Evolutionary conservation across 2,329 filamentous ascomycete species (phyloP).

Genomic region (Fusarium sarcochroum): DNA sequence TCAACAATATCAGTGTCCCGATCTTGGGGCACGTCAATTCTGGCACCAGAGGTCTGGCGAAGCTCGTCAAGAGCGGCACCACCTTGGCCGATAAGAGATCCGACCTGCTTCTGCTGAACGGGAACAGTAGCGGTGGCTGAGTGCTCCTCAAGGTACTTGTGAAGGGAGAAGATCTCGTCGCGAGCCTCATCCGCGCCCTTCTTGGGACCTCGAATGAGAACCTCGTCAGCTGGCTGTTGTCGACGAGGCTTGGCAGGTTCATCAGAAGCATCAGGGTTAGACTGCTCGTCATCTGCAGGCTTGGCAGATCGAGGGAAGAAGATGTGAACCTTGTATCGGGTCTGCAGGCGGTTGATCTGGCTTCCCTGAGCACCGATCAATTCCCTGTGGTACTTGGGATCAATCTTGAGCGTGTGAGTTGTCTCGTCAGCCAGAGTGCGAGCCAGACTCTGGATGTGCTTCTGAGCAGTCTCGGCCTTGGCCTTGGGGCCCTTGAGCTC

Average conservation of each 20-base stretch:
- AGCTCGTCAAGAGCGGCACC: constrained; percentile 93
- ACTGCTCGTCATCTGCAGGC: constrained; percentile 75
- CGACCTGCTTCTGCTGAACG: constrained; percentile 91
- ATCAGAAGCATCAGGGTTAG: constrained; percentile 76
- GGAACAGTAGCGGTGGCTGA: constrained; percentile 84
- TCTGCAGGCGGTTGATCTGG: constrained; percentile 93
- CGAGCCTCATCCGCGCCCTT: constrained; percentile 93
- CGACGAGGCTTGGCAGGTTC: constrained; percentile 76
- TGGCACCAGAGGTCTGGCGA: constrained; percentile 85
- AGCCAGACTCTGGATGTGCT: constrained; percentile 82
- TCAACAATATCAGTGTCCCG: constrained; percentile 83
- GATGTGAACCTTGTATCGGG: constrained; percentile 92
- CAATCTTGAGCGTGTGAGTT: constrained; percentile 88
- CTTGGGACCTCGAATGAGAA: constrained; percentile 90
- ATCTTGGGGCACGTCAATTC: constrained; percentile 90
- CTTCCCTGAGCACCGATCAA: constrained; percentile 90
- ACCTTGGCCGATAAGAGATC: constrained; percentile 92
- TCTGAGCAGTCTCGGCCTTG: constrained; percentile 89
- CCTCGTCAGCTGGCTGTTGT: constrained; percentile 87
- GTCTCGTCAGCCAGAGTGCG: constrained; percentile 93
- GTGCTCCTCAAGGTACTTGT: constrained; percentile 92
- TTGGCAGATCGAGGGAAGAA: constrained; percentile 86
- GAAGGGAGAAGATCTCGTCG: constrained; percentile 88
- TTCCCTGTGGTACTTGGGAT: constrained; percentile 93
- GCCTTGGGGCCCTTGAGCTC: constrained; percentile 96